Conservation (phyloP, 306 rosid genomes). For the Nissolia schottii region DNA sequence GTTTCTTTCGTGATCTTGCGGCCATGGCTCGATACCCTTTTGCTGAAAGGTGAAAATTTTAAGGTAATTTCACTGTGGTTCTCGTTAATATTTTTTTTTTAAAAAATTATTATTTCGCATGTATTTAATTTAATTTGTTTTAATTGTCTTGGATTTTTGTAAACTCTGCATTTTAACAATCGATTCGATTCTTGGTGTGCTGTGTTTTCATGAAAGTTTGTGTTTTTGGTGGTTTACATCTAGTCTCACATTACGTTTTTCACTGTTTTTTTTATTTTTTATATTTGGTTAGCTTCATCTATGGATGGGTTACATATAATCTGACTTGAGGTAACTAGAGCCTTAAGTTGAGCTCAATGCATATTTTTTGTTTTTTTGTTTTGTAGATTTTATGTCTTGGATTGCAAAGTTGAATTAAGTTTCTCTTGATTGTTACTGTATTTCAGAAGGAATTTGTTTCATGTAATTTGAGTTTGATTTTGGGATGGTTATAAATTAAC, state of each 20-base stretch:
- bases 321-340: not conserved
- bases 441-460: not conserved
- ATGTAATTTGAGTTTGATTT: not conserved
- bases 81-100: not conserved
- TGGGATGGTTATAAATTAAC: slow-evolving; percentile 15
- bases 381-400: too few species aligned
- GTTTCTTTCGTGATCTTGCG: not conserved
- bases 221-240: not conserved
- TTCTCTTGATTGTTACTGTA: not conserved
- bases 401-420: not conserved
- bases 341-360: not conserved
- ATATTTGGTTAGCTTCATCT: too few species aligned
- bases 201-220: not conserved
- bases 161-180: slow-evolving; percentile 6
- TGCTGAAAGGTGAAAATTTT: slow-evolving; percentile 1
- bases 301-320: slow-evolving; percentile 4
- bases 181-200: not conserved
- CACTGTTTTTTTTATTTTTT: too few species aligned
- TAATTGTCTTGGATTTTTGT: not conserved
- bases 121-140: too few species aligned
- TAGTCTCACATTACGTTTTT: too few species aligned
- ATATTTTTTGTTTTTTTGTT: not conserved
- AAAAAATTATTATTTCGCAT: too few species aligned
- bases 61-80: slow-evolving; percentile 17
- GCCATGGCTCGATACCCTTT: not conserved